Percentiles rank a stretch among this genome's conserved stretches.
phyloP scores from a whole-genome alignment of 2,329 filamentous ascomycete species.

The Monilinia laxa region DNA sequence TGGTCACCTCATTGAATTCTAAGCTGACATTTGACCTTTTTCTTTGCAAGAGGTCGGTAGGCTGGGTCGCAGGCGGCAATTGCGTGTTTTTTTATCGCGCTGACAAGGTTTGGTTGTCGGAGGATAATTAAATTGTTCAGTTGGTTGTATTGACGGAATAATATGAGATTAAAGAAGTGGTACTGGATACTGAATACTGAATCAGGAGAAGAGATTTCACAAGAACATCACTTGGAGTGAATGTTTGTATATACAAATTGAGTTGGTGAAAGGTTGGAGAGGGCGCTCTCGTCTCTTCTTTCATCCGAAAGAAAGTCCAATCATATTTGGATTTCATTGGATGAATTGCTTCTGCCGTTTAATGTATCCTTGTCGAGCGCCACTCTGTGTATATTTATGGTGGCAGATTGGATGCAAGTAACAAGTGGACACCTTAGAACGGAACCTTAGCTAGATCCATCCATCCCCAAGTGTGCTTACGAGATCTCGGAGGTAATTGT shows the following conservation, averaged over 20 bases:
- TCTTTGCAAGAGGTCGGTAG: not conserved
- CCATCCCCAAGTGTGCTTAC: not conserved
- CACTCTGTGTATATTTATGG: constrained; percentile 21
- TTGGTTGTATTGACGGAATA: not conserved
- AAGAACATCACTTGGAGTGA: not conserved
- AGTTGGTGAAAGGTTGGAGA: not conserved
- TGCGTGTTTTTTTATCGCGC: constrained; percentile 17
- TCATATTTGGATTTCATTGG: constrained; percentile 19
- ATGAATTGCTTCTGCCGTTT: constrained; percentile 1
- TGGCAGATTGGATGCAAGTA: constrained; percentile 1
- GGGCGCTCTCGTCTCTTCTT: not conserved
- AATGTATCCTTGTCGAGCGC: constrained; percentile 14
- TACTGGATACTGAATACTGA: not conserved
- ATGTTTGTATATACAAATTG: not conserved
- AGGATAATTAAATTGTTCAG: not conserved
- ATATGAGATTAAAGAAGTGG: not conserved
- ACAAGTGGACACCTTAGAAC: too few relatives aligned
- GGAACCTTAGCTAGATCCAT: too few relatives aligned
- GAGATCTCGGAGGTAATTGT: not conserved
- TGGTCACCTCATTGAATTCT: constrained; percentile 21
- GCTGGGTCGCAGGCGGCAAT: constrained; percentile 16
- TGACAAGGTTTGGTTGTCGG: constrained; percentile 8
- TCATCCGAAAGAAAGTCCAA: not conserved
- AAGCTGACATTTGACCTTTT: constrained; percentile 13
- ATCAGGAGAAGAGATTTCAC: not conserved